Conservation (phyloP, 129 eudicot genomes). For the Lactuca saligna region DNA sequence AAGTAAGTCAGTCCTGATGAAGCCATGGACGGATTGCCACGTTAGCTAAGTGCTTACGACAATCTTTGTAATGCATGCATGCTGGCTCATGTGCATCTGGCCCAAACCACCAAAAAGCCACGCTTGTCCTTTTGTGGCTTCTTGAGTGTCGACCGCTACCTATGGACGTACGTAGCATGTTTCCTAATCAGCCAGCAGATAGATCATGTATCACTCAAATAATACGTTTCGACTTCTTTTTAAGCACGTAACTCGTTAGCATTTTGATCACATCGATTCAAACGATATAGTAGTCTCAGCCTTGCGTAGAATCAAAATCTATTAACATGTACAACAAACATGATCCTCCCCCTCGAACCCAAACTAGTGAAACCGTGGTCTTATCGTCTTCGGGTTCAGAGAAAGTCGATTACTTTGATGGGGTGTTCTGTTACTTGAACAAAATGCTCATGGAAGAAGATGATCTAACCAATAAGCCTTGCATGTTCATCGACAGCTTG, state of each 20-base stretch:
- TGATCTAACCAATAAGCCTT: conserved; percentile 44
- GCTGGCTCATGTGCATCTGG: not conserved
- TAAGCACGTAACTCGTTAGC: not conserved
- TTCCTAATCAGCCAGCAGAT: not conserved
- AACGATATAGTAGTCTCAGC: not conserved
- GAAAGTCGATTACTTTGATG: conserved; percentile 39
- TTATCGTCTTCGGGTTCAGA: not conserved
- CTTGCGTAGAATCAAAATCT: not conserved
- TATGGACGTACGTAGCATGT: not conserved
- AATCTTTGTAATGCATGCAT: not conserved
- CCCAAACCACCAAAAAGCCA: not conserved
- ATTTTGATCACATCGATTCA: not conserved
- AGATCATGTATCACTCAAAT: not conserved
- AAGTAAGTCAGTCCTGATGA: not conserved
- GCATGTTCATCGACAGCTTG: conserved; percentile 42
- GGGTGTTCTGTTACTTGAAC: conserved; percentile 43
- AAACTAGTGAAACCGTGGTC: not conserved
- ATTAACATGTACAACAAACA: not conserved
- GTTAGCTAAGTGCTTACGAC: not conserved
- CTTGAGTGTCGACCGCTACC: not conserved
- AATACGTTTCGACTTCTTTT: not conserved
- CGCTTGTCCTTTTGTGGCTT: not conserved
- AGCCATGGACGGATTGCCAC: not conserved
- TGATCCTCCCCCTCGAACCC: not conserved
- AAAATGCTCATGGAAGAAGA: conserved; percentile 64